Evolutionary conservation across 1,284 basidiomycete species (phyloP).

Genomic region (Austropuccinia psidii): DNA sequence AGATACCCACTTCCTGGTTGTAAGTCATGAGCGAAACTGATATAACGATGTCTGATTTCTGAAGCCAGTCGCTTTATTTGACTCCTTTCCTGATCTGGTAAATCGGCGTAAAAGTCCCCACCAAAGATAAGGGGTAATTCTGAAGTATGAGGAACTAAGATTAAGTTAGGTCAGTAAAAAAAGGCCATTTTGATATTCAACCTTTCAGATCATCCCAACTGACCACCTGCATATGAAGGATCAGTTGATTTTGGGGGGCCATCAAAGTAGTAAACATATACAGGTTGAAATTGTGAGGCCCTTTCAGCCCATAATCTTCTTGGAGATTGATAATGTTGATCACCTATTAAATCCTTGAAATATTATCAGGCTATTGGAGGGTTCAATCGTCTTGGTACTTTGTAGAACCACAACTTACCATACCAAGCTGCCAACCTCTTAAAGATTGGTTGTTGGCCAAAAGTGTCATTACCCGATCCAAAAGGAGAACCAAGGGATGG

Average conservation of each 20-base stretch:
- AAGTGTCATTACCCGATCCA: conserved; percentile 37
- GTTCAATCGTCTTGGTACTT: background rate
- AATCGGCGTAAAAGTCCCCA: background rate
- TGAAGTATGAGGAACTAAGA: conserved; percentile 25
- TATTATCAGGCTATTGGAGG: background rate
- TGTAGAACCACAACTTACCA: background rate
- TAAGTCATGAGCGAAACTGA: conserved; percentile 31
- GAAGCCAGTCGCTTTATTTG: conserved; percentile 1
- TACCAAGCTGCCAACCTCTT: conserved; percentile 29
- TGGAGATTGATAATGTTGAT: conserved; percentile 34
- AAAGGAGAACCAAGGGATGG: conserved; percentile 39
- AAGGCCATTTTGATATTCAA: background rate
- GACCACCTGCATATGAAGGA: conserved; percentile 7
- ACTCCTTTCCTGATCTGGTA: background rate
- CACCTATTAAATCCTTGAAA: background rate
- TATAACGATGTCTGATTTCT: conserved; percentile 18
- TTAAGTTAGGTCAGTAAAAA: background rate
- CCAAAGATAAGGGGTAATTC: conserved; percentile 27
- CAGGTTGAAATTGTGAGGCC: background rate
- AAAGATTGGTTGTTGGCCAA: conserved; percentile 21
- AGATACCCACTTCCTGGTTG: conserved; percentile 22
- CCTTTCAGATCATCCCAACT: background rate
- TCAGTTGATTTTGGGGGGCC: conserved; percentile 14
- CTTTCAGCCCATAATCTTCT: conserved; percentile 18
- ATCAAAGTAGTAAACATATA: conserved; percentile 32